A percentile compares a stretch with the other conserved stretches of the same genome.
phyloP scores from a whole-genome alignment of 2,329 filamentous ascomycete genomes.

The Talaromyces sp. region DNA sequence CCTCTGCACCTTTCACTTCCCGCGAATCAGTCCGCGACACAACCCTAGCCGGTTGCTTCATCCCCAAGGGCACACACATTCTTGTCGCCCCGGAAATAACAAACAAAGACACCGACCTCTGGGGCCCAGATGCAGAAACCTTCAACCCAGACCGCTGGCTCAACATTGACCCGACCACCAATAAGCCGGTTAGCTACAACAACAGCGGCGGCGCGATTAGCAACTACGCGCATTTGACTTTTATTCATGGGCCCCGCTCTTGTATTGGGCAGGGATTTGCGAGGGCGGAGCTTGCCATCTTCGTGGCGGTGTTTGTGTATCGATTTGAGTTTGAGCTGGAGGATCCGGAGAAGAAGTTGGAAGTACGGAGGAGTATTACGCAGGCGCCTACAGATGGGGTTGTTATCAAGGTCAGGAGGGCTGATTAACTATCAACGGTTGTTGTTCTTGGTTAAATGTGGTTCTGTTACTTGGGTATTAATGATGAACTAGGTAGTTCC shows the following conservation, averaged over 20 bases:
- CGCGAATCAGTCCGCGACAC: constrained; percentile 66
- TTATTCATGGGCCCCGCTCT: constrained; percentile 27
- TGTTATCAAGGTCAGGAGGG: constrained; percentile 61
- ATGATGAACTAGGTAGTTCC: neutral
- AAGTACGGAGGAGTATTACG: constrained; percentile 69
- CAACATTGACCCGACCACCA: constrained; percentile 32
- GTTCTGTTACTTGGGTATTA: too few species aligned
- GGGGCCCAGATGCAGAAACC: constrained; percentile 69
- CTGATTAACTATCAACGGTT: constrained; percentile 35
- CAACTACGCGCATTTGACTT: constrained; percentile 41
- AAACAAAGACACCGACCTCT: constrained; percentile 66
- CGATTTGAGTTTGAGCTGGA: constrained; percentile 67
- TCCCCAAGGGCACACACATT: constrained; percentile 69
- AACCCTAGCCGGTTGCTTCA: constrained; percentile 58
- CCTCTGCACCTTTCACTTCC: constrained; percentile 68
- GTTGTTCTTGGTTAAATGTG: too few species aligned
- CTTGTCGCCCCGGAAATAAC: constrained; percentile 63
- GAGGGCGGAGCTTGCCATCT: constrained; percentile 79
- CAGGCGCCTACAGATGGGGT: constrained; percentile 70
- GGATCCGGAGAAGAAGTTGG: constrained; percentile 58
- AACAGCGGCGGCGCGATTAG: constrained; percentile 67
- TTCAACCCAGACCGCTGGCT: constrained; percentile 82
- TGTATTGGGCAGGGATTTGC: constrained; percentile 26
- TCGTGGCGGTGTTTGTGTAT: constrained; percentile 74
- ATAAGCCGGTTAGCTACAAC: constrained; percentile 26